Evolutionary conservation across 768 basidiomycete genomes (phyloP), one percentile per base, ranked within the genome.

Genomic region (Kwoniella heveanensis): DNA sequence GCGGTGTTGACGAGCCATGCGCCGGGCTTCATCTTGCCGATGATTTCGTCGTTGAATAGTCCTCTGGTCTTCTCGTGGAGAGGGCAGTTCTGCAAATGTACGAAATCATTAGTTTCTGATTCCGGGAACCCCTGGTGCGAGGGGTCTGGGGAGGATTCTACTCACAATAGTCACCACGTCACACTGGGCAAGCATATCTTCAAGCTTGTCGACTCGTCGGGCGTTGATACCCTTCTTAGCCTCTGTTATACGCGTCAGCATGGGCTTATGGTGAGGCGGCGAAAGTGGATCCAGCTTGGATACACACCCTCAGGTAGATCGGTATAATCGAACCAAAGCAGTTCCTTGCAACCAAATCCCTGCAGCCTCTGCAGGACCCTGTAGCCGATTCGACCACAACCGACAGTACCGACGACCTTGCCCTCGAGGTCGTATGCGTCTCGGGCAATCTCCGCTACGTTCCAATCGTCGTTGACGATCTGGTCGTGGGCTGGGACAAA

Each of bases 331-430:
- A 87, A 95, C 84, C 93, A 94, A 65, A 95, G 81, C 44, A 95
- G 85, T 76, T 94, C 90, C 80, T 92, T 92, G 85, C 86, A 87
- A 82, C 92, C 85, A 82, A 96, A 95, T 5, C 90, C 89, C 29
- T 85, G 71, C 19, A 77, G 63, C 52, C 76, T 61, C 59, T 76
- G 73, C 52, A 92, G 83, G 26, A 91, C 90, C 74, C 90, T 87
- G 83, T 90, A 92, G 6, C 92, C 92, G 76, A 94, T 94, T 59
- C 87, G 83, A 27, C 87, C 87, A 32, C 77, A 78, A 59, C 91
- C 92, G 65, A 96, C 90, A 48, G 92, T 94, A 19, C 92, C 92
- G 57, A 94, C 87, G 57, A 92, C 89, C 82, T 95, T 96, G 78
- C 85, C 86, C 81, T 95, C 93, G 65, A 96, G 82, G 80, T 95